Evolutionary conservation across 2,329 filamentous ascomycete genomes (phyloP), one percentile per base, ranked within the genome.

Genomic region (Claviceps digitariae): DNA sequence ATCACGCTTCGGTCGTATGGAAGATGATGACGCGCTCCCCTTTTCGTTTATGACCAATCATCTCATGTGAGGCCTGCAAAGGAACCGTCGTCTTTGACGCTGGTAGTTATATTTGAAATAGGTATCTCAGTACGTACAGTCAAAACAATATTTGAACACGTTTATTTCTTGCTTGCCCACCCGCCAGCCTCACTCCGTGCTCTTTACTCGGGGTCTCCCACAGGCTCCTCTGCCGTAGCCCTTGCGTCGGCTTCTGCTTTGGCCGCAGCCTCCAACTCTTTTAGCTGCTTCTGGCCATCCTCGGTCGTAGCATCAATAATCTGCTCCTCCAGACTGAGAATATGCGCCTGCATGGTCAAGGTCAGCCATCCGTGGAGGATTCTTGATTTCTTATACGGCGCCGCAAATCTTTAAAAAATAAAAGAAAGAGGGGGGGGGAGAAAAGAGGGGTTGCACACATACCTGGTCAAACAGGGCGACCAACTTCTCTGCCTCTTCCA

Each of bases 241-340:
- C 23, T 31, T 8, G n/a, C 38, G 20, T 57, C 57, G 1, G 55
- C 61, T 36, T 63, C 63, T 6, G 61, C 65, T 17, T 60, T 60
- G 17, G 67, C 65, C 44, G 68, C 68, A 27, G 78, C 75, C 66
- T 89, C 84, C 56, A 95, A 78, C 59, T 90, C 81, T 70, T 86
- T 84, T 61, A 91, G 75, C 64, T 83, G 83, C 66, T 83, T 80
- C 73, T 84, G 79, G 3, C 90, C 90, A 66, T 93, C 84, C 64
- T 90, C 84, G 2, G 91, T 95, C 47, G 90, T 98, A 1, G 90
- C 88, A 70, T 98, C 93, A 60, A 98, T 94, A 51, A 98, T 89
- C 50, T 94, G 84, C 64, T 95, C 84, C 67, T 97, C 90, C 50
- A 98, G 68, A 66, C 87, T 95, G 59, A 98, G 70, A 74, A 96